Percentiles rank a stretch among this genome's conserved stretches.
These are phyloP conservation scores for Cystobasidiaceae sp. DNA, from an alignment of 1,284 basidiomycete species.

Conservation along the genomic window DNA sequence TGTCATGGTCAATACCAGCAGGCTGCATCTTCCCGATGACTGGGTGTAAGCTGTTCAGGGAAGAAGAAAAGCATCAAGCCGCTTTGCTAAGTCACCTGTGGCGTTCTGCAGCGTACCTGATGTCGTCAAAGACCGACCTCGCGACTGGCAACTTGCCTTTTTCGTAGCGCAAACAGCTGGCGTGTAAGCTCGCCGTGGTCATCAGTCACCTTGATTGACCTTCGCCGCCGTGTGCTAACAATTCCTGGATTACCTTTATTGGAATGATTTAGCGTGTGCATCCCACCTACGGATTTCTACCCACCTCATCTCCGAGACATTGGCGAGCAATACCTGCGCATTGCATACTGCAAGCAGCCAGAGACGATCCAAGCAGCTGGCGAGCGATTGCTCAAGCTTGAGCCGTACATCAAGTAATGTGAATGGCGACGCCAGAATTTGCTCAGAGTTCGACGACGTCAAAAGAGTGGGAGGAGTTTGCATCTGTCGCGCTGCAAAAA, in stretches of 20 bases:
- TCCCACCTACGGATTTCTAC: slow-evolving; percentile 57
- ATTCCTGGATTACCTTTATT: neutral
- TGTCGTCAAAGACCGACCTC: slow-evolving; percentile 66
- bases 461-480: too few species aligned
- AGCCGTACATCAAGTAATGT: slow-evolving; percentile 57
- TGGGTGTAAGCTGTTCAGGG: slow-evolving; percentile 52
- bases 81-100: too few species aligned
- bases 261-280: slow-evolving; percentile 8
- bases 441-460: neutral
- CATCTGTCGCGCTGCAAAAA: too few species aligned
- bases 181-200: slow-evolving; percentile 12
- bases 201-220: too few species aligned
- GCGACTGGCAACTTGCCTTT: slow-evolving; percentile 70
- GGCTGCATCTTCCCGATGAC: slow-evolving; percentile 71
- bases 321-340: slow-evolving; percentile 78
- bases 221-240: slow-evolving; percentile 51
- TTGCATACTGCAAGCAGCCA: slow-evolving; percentile 88
- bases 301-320: slow-evolving; percentile 74
- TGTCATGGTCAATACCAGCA: slow-evolving; percentile 57
- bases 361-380: slow-evolving; percentile 73
- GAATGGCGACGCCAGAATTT: neutral
- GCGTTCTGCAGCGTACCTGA: slow-evolving; percentile 56
- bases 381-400: slow-evolving; percentile 66
- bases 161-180: slow-evolving; percentile 44
- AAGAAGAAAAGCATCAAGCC: too few species aligned